phyloP scores from a whole-genome alignment of 2,329 filamentous ascomycete species.

The Coniochaeta pulveracea region DNA sequence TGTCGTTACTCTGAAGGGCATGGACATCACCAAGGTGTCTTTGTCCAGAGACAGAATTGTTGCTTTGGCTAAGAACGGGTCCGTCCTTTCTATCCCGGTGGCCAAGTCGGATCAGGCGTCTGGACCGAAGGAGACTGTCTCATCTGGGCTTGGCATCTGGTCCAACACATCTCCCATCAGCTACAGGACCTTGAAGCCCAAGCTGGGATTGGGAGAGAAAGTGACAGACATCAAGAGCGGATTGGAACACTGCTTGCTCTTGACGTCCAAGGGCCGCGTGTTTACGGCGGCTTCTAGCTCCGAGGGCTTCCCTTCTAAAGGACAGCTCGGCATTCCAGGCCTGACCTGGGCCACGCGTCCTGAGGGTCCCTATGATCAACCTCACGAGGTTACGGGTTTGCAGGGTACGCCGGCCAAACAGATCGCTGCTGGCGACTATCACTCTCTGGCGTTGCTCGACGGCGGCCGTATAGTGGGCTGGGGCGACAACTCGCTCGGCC shows the following conservation, averaged over 20 bases:
- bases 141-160: constrained; percentile 68
- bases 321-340: constrained; percentile 79
- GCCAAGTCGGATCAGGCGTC: constrained; percentile 58
- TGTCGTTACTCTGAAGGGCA: constrained; percentile 63
- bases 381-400: constrained; percentile 66
- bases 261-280: constrained; percentile 75
- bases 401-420: constrained; percentile 59
- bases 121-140: constrained; percentile 39
- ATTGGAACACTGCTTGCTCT: constrained; percentile 73
- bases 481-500: constrained; percentile 85
- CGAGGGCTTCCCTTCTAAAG: constrained; percentile 65
- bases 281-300: constrained; percentile 80
- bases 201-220: constrained; percentile 57
- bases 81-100: constrained; percentile 75
- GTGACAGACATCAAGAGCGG: constrained; percentile 67
- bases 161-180: constrained; percentile 37
- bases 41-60: constrained; percentile 78
- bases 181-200: constrained; percentile 62
- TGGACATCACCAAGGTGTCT: constrained; percentile 64
- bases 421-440: constrained; percentile 76
- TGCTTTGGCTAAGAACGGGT: constrained; percentile 61
- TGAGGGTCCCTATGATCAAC: constrained; percentile 64
- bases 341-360: constrained; percentile 72
- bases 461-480: constrained; percentile 74
- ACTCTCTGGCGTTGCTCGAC: constrained; percentile 69